Conservation (phyloP, 306 rosid species). For the Dalbergia cochinchinensis region DNA sequence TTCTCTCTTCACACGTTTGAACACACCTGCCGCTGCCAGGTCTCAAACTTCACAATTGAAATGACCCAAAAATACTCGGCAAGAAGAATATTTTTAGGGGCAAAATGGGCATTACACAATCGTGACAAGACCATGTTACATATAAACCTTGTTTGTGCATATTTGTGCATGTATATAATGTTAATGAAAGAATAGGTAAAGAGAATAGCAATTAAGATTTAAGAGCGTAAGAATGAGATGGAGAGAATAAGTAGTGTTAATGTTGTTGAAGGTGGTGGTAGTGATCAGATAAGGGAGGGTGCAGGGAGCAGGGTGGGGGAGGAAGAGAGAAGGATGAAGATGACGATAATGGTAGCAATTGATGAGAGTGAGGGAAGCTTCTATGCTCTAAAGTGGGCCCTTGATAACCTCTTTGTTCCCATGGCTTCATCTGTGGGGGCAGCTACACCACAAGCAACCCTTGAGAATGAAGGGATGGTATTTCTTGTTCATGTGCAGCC, state of each 20-base stretch:
- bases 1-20: neutral
- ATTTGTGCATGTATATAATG: neutral
- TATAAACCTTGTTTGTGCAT: neutral
- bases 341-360: slow-evolving; percentile 62
- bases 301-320: neutral
- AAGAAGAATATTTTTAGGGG: neutral
- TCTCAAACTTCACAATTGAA: neutral
- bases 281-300: neutral
- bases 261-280: neutral
- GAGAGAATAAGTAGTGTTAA: neutral
- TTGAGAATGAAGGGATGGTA: slow-evolving; percentile 33
- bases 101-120: neutral
- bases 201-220: too few relatives aligned
- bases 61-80: neutral
- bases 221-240: neutral
- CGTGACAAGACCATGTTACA: neutral
- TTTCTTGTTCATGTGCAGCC: slow-evolving; percentile 55
- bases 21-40: neutral
- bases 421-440: neutral
- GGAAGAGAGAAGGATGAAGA: slow-evolving; percentile 33
- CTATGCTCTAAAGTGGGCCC: slow-evolving; percentile 54
- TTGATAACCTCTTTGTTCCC: slow-evolving; percentile 44
- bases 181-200: neutral
- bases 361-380: slow-evolving; percentile 62
- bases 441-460: slow-evolving; percentile 10